These are phyloP conservation scores for Drechslera avenae DNA, from an alignment of 2,329 filamentous ascomycete genomes.

Conservation along the genomic window DNA sequence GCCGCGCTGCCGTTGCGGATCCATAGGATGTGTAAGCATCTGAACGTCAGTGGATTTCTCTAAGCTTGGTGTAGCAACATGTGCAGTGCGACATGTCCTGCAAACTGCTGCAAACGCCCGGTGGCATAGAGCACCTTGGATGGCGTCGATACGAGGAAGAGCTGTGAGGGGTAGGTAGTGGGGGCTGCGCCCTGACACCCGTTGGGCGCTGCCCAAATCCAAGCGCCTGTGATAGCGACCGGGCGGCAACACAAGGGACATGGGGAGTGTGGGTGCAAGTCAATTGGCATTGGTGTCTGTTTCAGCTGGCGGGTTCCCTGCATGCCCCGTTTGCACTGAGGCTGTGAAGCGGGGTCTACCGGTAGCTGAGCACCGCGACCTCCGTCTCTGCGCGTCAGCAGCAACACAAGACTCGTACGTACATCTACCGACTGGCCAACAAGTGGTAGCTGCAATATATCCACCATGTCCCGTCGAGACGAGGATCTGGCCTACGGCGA, in stretches of 20 bases:
- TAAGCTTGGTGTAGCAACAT: neutral
- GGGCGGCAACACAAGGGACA: constrained; percentile 1
- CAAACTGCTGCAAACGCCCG: neutral
- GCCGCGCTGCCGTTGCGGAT: constrained; percentile 2
- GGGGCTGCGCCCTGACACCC: neutral
- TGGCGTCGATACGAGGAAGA: neutral
- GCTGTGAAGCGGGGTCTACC: constrained; percentile 28
- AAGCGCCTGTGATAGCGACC: neutral
- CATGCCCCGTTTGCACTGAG: constrained; percentile 18
- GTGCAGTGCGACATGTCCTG: neutral
- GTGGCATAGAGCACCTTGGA: neutral
- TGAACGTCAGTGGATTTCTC: too few species aligned
- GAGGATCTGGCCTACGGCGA: constrained; percentile 63
- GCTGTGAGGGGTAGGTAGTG: neutral
- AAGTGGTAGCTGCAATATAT: constrained; percentile 18
- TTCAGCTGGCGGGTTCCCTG: constrained; percentile 10
- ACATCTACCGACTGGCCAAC: neutral
- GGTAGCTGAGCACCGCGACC: constrained; percentile 7
- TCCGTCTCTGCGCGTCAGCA: constrained; percentile 11
- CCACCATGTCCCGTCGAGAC: constrained; percentile 48
- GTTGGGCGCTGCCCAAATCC: too few species aligned
- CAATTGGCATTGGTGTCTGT: constrained; percentile 1
- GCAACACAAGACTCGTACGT: neutral
- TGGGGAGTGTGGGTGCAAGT: constrained; percentile 3
- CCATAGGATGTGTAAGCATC: neutral